These are phyloP conservation scores for Marsdenia floribunda DNA, from an alignment of 257 asterid genomes.

Conservation along the genomic window DNA sequence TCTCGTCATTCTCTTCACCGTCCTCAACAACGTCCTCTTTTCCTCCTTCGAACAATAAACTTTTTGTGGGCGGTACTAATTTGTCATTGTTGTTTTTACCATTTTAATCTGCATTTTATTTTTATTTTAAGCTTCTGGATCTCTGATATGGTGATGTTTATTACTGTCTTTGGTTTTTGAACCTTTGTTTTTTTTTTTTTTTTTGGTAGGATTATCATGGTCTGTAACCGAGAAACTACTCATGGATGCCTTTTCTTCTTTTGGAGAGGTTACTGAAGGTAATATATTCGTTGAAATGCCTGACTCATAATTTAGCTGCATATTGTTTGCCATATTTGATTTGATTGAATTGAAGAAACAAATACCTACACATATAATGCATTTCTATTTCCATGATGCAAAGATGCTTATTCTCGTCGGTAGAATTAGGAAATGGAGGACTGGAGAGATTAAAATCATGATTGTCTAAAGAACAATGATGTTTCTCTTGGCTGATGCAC, in stretches of 20 bases:
- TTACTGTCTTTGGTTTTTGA: neutral
- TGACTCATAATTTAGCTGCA: neutral
- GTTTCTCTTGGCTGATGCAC: neutral
- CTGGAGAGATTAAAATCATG: neutral
- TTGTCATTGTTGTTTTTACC: neutral
- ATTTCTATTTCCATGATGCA: neutral
- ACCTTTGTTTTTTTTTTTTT: neutral
- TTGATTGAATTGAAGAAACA: neutral
- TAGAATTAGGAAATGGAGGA: neutral
- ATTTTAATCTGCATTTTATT: neutral
- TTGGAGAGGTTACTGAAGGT: slow-evolving; percentile 46
- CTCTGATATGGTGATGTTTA: neutral
- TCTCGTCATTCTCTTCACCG: neutral
- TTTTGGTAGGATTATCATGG: slow-evolving; percentile 38
- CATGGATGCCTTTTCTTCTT: slow-evolving; percentile 36
- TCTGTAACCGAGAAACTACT: slow-evolving; percentile 39
- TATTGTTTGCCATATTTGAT: neutral
- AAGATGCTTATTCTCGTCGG: neutral
- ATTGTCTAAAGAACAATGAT: neutral
- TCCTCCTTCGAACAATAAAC: slow-evolving; percentile 32
- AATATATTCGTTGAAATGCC: slow-evolving; percentile 29
- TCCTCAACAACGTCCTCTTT: neutral
- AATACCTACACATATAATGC: too few relatives aligned
- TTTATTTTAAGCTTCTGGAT: neutral
- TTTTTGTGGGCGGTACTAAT: slow-evolving; percentile 35